A percentile compares a stretch with the other conserved stretches of the same genome.
phyloP scores from a whole-genome alignment of 805 yeast species.

The Ogataea kodamae region DNA sequence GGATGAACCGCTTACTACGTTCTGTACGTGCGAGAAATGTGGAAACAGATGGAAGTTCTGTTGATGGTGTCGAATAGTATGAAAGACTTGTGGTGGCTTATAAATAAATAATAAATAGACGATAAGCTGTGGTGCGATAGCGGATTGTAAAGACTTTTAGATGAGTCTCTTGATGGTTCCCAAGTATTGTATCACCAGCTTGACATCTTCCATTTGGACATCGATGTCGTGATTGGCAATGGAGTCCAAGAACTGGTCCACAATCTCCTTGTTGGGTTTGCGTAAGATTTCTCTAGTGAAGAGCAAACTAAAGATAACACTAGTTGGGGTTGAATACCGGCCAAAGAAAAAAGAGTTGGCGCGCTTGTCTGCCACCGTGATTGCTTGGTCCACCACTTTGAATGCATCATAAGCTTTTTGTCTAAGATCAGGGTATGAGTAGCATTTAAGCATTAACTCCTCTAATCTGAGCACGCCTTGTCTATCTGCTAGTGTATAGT shows the following conservation, averaged over 20 bases:
- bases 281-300: conserved; percentile 13
- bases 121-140: too few relatives aligned
- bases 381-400: conserved; percentile 13
- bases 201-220: conserved; percentile 12
- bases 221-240: conserved; percentile 12
- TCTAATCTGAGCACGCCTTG: conserved; percentile 17
- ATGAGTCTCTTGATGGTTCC: conserved; percentile 12
- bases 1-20: conserved; percentile 97
- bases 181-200: conserved; percentile 14
- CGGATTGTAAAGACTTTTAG: too few relatives aligned
- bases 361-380: conserved; percentile 13
- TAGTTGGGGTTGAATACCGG: conserved; percentile 8
- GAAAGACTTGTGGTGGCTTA: conserved; percentile 4
- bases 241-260: conserved; percentile 15
- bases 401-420: conserved; percentile 15
- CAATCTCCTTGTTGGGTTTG: conserved; percentile 11
- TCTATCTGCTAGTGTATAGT: conserved; percentile 9
- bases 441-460: conserved; percentile 16
- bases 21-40: conserved; percentile 96
- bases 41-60: conserved; percentile 98
- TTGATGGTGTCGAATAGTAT: conserved; percentile 31
- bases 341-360: conserved; percentile 11
- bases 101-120: conserved; percentile 4
- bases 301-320: conserved; percentile 11
- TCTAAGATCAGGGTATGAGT: conserved; percentile 15